Base-by-base conservation (phyloP, 2,329 filamentous ascomycete species). In the Cladosporium oxysporum region DNA sequence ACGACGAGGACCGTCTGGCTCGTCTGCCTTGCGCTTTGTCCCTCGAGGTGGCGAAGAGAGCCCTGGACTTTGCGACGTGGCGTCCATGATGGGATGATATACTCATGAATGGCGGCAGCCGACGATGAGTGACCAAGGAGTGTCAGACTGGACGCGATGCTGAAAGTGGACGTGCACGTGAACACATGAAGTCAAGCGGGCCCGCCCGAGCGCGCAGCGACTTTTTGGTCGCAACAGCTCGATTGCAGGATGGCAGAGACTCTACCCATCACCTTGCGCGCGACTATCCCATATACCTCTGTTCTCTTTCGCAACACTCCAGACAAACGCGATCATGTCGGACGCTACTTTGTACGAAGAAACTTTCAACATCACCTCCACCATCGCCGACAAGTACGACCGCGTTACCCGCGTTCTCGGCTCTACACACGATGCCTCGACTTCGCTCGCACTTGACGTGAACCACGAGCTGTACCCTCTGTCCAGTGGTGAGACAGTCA, bases 301-400 rank as follows among this genome's bases (percentile, higher is more conserved):
- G 21, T 14, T 6, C 21, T 29, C 16, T 3, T 33, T 29, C 28
- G 52, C 29, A 18, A 55, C 18, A n/a, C 29, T 4, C 52, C n/a
- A 47, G 14, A 26, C 3, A 1, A 66, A 53, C 69, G 79, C 81
- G 73, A 83, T 81, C 71, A 88, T 92, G 80, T 90, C 91, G 72
- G 94, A 98, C 82, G 90, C 93, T 66, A 90, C 95, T 75, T 91
- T 98, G 79, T 96, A 96, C 82, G 93, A 97, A 81, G 93, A 96
- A 77, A 90, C 87, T 74, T 97, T 98, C 85, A 91, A 86, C 68
- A 85, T 98, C 74, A 94, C 88, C 71, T 81, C 86, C 64, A 83
- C 92, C 78, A 91, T 97, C 82, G 86, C 89, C 75, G 87, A 89
- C 75, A 97, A 97, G 82, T 99, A 99, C 81, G 95, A 98, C 82